Percentiles rank a stretch among this genome's conserved stretches.
These are phyloP conservation scores for Acanthamoeba healyi DNA, from an alignment of 208 protist genomes.

Conservation along the genomic window DNA sequence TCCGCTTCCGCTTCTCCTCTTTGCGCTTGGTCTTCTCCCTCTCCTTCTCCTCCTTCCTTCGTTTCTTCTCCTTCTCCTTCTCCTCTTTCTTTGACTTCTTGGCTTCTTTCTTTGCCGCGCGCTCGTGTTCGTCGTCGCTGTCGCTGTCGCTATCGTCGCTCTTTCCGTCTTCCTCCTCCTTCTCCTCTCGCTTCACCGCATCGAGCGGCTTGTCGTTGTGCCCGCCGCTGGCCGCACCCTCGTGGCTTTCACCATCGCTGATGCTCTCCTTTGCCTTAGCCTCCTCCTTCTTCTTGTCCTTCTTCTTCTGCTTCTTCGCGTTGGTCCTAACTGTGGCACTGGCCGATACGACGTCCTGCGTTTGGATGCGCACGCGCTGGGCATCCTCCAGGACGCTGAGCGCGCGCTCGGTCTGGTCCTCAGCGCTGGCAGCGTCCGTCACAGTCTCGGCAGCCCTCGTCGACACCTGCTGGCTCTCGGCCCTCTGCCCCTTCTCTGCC, in stretches of 20 bases:
- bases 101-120: not conserved
- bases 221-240: not conserved
- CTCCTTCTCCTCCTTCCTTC: not conserved
- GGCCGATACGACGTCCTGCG: too few species aligned
- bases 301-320: constrained; percentile 20
- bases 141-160: not conserved
- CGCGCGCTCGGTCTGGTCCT: too few species aligned
- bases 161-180: not conserved
- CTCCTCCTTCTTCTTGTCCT: constrained; percentile 22
- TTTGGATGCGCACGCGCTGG: too few species aligned
- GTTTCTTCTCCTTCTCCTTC: constrained; percentile 6
- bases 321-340: too few species aligned
- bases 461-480: too few species aligned
- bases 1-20: not conserved
- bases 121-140: not conserved
- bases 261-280: not conserved
- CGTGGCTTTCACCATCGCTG: not conserved
- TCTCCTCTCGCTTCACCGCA: not conserved
- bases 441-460: too few species aligned
- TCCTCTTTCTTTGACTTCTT: constrained; percentile 7
- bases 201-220: not conserved
- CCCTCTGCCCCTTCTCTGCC: too few species aligned
- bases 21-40: too few species aligned
- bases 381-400: too few species aligned
- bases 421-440: too few species aligned